These are phyloP conservation scores for Sonneratia caseolaris DNA, from an alignment of 345 rosid genomes.

Conservation along the genomic window DNA sequence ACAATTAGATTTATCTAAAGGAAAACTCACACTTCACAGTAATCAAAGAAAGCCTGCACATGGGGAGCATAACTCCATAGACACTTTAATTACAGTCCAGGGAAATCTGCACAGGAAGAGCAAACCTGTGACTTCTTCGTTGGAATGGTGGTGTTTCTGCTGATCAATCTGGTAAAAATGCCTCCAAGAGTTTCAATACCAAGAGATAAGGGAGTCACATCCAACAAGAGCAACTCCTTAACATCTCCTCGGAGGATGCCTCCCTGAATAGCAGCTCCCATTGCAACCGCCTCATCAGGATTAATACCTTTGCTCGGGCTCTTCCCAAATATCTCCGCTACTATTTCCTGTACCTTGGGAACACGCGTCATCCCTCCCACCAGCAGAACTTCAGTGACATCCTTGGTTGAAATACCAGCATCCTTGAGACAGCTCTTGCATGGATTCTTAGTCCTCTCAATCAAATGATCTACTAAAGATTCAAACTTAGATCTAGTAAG, in stretches of 20 bases:
- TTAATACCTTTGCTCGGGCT: slow-evolving; percentile 86
- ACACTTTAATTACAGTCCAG: not conserved
- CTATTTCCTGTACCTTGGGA: slow-evolving; percentile 77
- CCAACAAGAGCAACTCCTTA: slow-evolving; percentile 72
- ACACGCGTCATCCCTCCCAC: slow-evolving; percentile 97
- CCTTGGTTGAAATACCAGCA: slow-evolving; percentile 59
- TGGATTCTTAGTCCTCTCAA: slow-evolving; percentile 61
- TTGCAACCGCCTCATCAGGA: slow-evolving; percentile 84
- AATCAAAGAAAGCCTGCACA: not conserved
- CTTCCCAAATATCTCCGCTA: slow-evolving; percentile 71
- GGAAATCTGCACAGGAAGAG: not conserved
- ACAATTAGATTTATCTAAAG: not conserved
- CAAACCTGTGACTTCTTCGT: slow-evolving; percentile 46
- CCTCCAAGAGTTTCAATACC: slow-evolving; percentile 53
- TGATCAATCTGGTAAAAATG: slow-evolving; percentile 35
- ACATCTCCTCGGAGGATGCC: slow-evolving; percentile 87
- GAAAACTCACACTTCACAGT: not conserved
- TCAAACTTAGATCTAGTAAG: slow-evolving; percentile 72
- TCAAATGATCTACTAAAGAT: slow-evolving; percentile 49
- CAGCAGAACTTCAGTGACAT: slow-evolving; percentile 69
- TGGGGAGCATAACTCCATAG: not conserved
- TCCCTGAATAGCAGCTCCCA: slow-evolving; percentile 90
- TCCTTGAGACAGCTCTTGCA: slow-evolving; percentile 78
- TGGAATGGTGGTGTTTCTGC: slow-evolving; percentile 46
- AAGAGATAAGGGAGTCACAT: slow-evolving; percentile 68